These are phyloP conservation scores for Blastomyces percursus DNA, from an alignment of 2,329 filamentous ascomycete genomes.

Conservation along the genomic window DNA sequence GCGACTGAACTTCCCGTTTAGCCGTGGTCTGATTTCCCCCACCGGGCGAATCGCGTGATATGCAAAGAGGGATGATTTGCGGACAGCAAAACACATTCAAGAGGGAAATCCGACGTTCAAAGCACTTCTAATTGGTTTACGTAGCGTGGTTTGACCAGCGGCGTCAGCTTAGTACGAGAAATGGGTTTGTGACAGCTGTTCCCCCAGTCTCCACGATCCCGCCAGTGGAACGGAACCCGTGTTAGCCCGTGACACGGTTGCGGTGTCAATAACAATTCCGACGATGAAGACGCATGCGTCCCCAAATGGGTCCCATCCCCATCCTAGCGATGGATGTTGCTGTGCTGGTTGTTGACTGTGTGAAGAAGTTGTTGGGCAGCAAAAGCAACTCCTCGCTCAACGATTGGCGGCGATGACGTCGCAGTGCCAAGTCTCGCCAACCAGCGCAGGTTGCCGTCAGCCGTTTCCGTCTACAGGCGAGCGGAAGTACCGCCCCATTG, in stretches of 20 bases:
- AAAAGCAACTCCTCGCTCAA: not conserved
- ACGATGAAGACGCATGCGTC: not conserved
- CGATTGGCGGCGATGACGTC: not conserved
- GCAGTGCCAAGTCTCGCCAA: not conserved
- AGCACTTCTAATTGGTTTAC: no score
- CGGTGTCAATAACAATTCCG: not conserved
- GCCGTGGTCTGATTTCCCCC: not conserved
- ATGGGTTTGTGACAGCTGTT: no score
- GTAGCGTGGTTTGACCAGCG: not conserved
- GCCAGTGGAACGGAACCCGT: no score
- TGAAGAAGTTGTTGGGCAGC: not conserved
- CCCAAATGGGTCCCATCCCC: not conserved
- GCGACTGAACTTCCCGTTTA: not conserved
- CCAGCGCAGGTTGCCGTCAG: not conserved
- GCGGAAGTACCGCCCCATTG: not conserved
- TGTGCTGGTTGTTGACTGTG: not conserved
- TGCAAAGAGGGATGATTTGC: not conserved
- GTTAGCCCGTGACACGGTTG: not conserved
- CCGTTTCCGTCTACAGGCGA: not conserved
- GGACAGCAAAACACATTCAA: not conserved
- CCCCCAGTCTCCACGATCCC: no score
- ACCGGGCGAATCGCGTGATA: not conserved
- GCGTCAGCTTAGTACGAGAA: not conserved
- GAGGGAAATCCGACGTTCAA: no score
- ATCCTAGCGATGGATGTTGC: not conserved